phyloP scores from a whole-genome alignment of 176 grass and related monocot genomes.

The Chloris gayana region DNA sequence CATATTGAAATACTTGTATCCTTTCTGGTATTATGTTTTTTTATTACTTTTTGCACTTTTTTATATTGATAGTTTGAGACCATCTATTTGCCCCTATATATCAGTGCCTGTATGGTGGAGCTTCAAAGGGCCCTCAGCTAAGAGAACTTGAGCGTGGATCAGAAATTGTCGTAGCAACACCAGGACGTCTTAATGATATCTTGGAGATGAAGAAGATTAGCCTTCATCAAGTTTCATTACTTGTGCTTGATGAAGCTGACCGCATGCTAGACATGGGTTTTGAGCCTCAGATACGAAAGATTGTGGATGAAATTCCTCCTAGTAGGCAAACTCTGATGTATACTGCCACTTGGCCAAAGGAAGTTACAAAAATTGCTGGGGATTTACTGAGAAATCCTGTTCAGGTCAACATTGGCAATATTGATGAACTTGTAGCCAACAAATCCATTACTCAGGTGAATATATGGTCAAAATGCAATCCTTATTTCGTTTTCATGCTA shows the following conservation, averaged over 20 bases:
- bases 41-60: constrained; percentile 8
- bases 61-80: constrained; percentile 11
- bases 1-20: constrained; percentile 19
- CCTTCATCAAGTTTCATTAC: constrained; percentile 81
- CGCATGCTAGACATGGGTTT: constrained; percentile 99
- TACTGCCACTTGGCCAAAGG: constrained; percentile 97
- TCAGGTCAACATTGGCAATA: constrained; percentile 91
- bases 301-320: constrained; percentile 87
- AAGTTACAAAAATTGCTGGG: constrained; percentile 91
- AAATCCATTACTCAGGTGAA: constrained; percentile 96
- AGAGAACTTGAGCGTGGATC: constrained; percentile 95
- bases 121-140: constrained; percentile 88
- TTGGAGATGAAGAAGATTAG: constrained; percentile 94
- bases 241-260: constrained; percentile 98
- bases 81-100: neutral
- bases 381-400: constrained; percentile 95
- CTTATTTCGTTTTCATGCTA: constrained; percentile 29
- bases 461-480: neutral
- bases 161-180: constrained; percentile 94
- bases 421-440: constrained; percentile 93
- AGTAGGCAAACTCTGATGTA: constrained; percentile 97
- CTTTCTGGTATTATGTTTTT: constrained; percentile 5
- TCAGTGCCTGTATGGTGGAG: constrained; percentile 96
- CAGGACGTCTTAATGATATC: constrained; percentile 97
- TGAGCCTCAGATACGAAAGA: constrained; percentile 93